Evolutionary conservation across 805 yeast genomes (phyloP).

Genomic region (Zygosaccharomyces pseudorouxii): DNA sequence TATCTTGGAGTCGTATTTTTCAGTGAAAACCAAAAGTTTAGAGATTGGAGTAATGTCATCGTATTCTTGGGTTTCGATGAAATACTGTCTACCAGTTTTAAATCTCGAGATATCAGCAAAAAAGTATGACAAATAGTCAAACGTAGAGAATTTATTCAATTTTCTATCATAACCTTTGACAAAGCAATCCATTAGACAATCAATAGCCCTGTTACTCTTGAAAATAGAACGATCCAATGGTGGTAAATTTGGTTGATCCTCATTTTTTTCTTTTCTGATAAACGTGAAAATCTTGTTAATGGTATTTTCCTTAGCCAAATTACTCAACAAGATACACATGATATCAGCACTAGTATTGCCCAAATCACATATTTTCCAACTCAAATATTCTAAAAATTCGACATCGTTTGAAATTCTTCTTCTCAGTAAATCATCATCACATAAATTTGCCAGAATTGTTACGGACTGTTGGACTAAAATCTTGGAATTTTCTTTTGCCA

Average conservation of each 20-base stretch:
- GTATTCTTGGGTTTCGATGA: slow-evolving; percentile 64
- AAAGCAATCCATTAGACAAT: slow-evolving; percentile 82
- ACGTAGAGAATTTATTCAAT: slow-evolving; percentile 67
- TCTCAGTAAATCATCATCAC: slow-evolving; percentile 65
- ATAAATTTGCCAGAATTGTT: slow-evolving; percentile 77
- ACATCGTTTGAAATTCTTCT: slow-evolving; percentile 60
- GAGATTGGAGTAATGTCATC: slow-evolving; percentile 75
- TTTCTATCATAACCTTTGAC: slow-evolving; percentile 76
- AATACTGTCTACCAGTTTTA: slow-evolving; percentile 67
- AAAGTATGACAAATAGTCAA: slow-evolving; percentile 78
- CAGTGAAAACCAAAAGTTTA: slow-evolving; percentile 79
- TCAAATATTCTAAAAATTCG: slow-evolving; percentile 47
- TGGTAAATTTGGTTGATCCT: slow-evolving; percentile 16
- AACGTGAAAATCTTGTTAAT: slow-evolving; percentile 50
- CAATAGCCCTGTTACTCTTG: slow-evolving; percentile 57
- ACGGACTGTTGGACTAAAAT: slow-evolving; percentile 60
- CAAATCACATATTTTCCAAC: slow-evolving; percentile 47
- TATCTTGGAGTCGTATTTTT: slow-evolving; percentile 66
- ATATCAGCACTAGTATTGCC: slow-evolving; percentile 70
- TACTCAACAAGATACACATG: slow-evolving; percentile 77
- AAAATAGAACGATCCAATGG: slow-evolving; percentile 46
- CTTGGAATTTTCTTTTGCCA: slow-evolving; percentile 51
- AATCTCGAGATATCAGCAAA: slow-evolving; percentile 88
- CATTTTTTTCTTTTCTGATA: slow-evolving; percentile 25
- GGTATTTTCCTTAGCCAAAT: slow-evolving; percentile 72